A percentile compares a stretch with the other conserved stretches of the same genome.
phyloP scores from a whole-genome alignment of 805 yeast genomes.

The Candida vaughaniae region DNA sequence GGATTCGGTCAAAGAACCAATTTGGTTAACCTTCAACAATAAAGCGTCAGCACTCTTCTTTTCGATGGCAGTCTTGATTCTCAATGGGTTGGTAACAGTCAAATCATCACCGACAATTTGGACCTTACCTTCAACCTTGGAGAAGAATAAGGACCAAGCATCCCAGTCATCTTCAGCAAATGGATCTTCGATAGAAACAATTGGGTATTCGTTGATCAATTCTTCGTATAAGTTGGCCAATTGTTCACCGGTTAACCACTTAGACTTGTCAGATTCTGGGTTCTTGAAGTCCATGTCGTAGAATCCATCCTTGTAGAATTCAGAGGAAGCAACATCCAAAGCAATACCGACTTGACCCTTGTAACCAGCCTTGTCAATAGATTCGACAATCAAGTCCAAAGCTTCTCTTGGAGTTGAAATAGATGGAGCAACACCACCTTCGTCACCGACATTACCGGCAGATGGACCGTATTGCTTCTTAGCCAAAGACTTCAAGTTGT shows the following conservation, averaged over 20 bases:
- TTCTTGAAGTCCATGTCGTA: conserved; percentile 99
- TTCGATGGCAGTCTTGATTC: conserved; percentile 94
- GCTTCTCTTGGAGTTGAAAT: conserved; percentile 95
- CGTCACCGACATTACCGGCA: conserved; percentile 99
- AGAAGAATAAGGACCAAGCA: conserved; percentile 89
- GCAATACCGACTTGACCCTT: conserved; percentile 90
- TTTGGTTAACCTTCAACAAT: conserved; percentile 97
- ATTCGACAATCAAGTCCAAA: conserved; percentile 84
- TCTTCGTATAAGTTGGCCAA: conserved; percentile 80
- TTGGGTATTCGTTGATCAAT: conserved; percentile 89
- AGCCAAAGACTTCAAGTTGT: conserved; percentile 87
- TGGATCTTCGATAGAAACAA: conserved; percentile 98
- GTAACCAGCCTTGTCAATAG: conserved; percentile 95
- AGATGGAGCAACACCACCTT: conserved; percentile 99
- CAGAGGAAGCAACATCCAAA: conserved; percentile 95
- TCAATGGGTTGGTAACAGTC: conserved; percentile 96
- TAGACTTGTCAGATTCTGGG: conserved; percentile 85
- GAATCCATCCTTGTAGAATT: conserved; percentile 94
- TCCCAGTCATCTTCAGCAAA: conserved; percentile 99
- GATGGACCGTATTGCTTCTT: conserved; percentile 95
- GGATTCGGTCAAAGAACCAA: conserved; percentile 94
- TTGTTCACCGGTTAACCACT: conserved; percentile 88
- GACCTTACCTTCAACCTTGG: conserved; percentile 60
- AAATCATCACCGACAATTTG: conserved; percentile 98
- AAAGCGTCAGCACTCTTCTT: conserved; percentile 94